Evolutionary conservation across 1,284 basidiomycete species (phyloP), one percentile per base, ranked within the genome.

Genomic region (Coniferiporia weirii): DNA sequence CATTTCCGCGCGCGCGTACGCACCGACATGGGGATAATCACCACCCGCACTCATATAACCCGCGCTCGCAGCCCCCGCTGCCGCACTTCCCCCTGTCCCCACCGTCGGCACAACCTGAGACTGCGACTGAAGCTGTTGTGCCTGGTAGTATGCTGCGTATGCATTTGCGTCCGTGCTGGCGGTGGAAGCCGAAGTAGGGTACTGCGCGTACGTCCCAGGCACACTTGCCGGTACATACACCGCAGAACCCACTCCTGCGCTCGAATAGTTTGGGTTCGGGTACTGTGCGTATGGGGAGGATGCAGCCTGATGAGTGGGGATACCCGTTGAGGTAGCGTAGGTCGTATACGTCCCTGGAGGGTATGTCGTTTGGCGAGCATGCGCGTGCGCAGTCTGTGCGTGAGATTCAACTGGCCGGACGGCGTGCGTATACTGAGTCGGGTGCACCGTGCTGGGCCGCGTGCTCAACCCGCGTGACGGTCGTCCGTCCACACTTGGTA

Each of bases 401-500:
- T 5, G n/a, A 10, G 56, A 15, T 15, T 15, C 38, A 10, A 15
- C 8, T 15, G 38, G 5, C 40, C 9, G 27, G 4, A 6, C 12
- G 19, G 34, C 15, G 8, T 34, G 50, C 15, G 5, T 35, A n/a
- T 19, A 43, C 19, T 32, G 45, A 1, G 35, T 36, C 2, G 59
- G 59, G 8, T 52, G 43, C 34, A 47, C 48, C 22, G 54, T 61
- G n/a, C 55, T 49, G 17, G 59, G 59, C 5, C 59, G 54, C 5
- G 59, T 22, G 27, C 45, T 54, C n/a, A 61, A 32, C 13, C 54
- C 59, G 6, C 59, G 59, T 1, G 59, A 57, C n/a, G 59, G 59
- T 15, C 59, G 36, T 13, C 59, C 59, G 34, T 61, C 59, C 12
- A 54, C 44, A 35, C 59, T 61, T 17, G 59, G 59, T 2, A 61